Percentiles rank a stretch among this genome's conserved stretches.
phyloP scores from a whole-genome alignment of 2,329 filamentous ascomycete species.

The Cladosporium halotolerans region DNA sequence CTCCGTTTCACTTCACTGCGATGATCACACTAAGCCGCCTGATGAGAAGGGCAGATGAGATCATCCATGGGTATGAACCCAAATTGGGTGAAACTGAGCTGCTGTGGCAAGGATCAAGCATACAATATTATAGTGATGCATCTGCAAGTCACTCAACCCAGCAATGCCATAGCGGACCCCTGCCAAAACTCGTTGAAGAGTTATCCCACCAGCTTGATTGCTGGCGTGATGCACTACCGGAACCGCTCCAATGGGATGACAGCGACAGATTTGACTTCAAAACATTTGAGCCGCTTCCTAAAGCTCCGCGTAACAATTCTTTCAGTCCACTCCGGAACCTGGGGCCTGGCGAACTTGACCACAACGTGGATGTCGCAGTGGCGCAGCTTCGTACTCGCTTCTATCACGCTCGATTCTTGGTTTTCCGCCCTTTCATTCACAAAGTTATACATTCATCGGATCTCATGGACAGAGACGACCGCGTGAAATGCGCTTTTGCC shows the following conservation, averaged over 20 bases:
- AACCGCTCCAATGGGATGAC: constrained; percentile 53
- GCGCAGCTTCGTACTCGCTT: constrained; percentile 53
- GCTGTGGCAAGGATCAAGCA: constrained; percentile 18
- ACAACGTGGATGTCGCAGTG: constrained; percentile 51
- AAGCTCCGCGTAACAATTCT: constrained; percentile 36
- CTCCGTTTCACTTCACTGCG: constrained; percentile 53
- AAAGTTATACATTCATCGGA: constrained; percentile 54
- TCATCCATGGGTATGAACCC: constrained; percentile 34
- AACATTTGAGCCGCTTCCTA: constrained; percentile 38
- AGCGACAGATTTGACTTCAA: constrained; percentile 42
- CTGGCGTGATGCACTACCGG: constrained; percentile 53
- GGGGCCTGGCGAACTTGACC: constrained; percentile 35
- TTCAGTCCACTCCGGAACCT: not conserved
- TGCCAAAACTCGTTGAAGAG: constrained; percentile 42
- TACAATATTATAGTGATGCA: constrained; percentile 53
- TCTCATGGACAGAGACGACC: constrained; percentile 47
- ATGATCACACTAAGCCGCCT: constrained; percentile 51
- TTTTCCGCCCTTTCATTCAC: constrained; percentile 53
- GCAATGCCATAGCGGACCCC: constrained; percentile 36
- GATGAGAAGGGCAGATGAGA: constrained; percentile 48
- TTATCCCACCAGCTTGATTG: constrained; percentile 50
- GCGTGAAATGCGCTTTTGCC: constrained; percentile 49
- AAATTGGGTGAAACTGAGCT: constrained; percentile 34
- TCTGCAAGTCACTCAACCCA: constrained; percentile 47
- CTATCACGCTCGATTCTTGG: constrained; percentile 53